Evolutionary conservation across 768 basidiomycete species (phyloP), one percentile per base, ranked within the genome.

Genomic region (Tephrocybe sp.): DNA sequence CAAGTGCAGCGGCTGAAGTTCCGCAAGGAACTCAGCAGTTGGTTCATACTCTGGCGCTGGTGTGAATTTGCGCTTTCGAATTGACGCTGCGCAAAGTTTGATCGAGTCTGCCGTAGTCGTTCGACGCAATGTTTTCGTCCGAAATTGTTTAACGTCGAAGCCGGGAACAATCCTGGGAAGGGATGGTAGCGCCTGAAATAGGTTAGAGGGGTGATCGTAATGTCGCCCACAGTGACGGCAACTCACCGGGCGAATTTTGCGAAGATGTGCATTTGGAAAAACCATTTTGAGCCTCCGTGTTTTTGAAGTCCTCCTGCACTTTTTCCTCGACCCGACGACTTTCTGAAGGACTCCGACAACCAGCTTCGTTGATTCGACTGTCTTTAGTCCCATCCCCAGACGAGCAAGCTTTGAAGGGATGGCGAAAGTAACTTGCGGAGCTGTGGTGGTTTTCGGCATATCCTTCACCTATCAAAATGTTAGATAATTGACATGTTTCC

Each of bases 101-200:
- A 29, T 38, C 2, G 54, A 45, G 49, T 58, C 54, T 4, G 29
- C 57, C 24, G 38, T 44, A 9, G 54, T 53, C 49, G 49, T 56
- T 16, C 54, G 57, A 15, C 57, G 57, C 19, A 58, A 36, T n/a
- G 41, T 43, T 15, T 13, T 42, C 9, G 33, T 24, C 11, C 30
- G 24, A 15, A 49, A 30, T 3, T 43, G 21, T 27, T 33, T 36
- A 12, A 42, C 18, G 15, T 52, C 36, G n/a, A 36, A 49, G 23
- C 48, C 45, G 11, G 54, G 57, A 24, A 47, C 38, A 21, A 55
- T 41, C 15, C 57, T 49, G 8, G 54, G 54, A 13, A 55, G 45
- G 0, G 49, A 38, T 9, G 54, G 21, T 12, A 38, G 49, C 36
- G 34, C 29, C 56, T 57, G 33, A 4, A 6, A 25, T 15, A 11